Conservation (phyloP, 495 filamentous ascomycete genomes). For the Apiosordaria backusii region DNA sequence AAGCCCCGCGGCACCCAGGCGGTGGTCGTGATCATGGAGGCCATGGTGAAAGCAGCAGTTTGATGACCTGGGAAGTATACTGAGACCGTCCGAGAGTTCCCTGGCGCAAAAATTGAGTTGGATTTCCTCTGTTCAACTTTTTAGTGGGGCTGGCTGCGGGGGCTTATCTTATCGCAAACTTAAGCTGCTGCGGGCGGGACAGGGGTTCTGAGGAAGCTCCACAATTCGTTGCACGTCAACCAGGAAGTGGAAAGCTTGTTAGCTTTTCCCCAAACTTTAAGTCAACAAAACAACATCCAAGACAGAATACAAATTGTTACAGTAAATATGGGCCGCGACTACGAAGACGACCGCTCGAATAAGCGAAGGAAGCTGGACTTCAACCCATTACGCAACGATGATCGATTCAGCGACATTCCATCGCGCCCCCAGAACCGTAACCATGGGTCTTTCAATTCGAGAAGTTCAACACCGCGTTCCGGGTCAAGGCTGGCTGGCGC, state of each 20-base stretch:
- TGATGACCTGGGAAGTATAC: neutral
- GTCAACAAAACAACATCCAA: neutral
- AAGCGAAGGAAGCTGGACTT: conserved; percentile 63
- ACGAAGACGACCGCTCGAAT: conserved; percentile 49
- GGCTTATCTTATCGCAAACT: conserved; percentile 37
- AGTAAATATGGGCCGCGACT: conserved; percentile 28
- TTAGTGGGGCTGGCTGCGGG: conserved; percentile 33
- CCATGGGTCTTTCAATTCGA: conserved; percentile 37
- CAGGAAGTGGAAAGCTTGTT: neutral
- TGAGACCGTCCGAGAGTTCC: neutral
- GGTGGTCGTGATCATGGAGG: conserved; percentile 87
- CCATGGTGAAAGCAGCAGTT: conserved; percentile 21
- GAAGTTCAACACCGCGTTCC: conserved; percentile 48
- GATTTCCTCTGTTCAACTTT: conserved; percentile 34
- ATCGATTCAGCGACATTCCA: conserved; percentile 56
- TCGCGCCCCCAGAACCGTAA: conserved; percentile 37
- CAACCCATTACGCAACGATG: conserved; percentile 51
- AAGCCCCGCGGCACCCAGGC: conserved; percentile 93
- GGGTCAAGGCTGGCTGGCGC: conserved; percentile 38
- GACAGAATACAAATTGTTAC: neutral
- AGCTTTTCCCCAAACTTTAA: too few relatives aligned
- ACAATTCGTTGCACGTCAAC: neutral
- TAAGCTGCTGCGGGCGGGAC: neutral
- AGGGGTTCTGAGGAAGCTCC: neutral
- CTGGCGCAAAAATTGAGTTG: conserved; percentile 16